A percentile compares a stretch with the other conserved stretches of the same genome.
phyloP scores from a whole-genome alignment of 2,329 filamentous ascomycete genomes.

The Fusarium austroafricanum region DNA sequence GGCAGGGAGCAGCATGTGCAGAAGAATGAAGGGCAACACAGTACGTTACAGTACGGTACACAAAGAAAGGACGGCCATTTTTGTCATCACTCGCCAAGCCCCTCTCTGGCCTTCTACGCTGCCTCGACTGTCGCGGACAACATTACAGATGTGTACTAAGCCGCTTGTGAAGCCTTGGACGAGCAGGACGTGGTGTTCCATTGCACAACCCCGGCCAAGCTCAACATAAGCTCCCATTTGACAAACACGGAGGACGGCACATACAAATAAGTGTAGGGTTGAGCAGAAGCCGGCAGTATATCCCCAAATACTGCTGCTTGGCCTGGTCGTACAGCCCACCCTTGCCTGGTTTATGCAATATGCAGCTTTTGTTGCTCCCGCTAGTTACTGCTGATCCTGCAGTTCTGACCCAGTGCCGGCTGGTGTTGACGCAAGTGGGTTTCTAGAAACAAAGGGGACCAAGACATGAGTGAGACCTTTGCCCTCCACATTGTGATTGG shows the following conservation, averaged over 20 bases:
- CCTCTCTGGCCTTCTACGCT: constrained; percentile 4
- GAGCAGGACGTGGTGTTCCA: constrained; percentile 2
- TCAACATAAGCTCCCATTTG: background rate
- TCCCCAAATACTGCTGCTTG: background rate
- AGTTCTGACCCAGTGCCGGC: constrained; percentile 19
- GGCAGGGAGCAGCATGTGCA: constrained; percentile 9
- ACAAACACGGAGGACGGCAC: constrained; percentile 1
- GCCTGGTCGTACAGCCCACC: constrained; percentile 10
- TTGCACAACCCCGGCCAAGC: constrained; percentile 12
- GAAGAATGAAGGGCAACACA: background rate
- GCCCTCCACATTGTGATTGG: constrained; percentile 25
- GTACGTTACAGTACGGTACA: background rate
- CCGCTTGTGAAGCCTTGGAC: constrained; percentile 2
- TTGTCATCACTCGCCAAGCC: constrained; percentile 4
- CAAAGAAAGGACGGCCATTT: background rate
- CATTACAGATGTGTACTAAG: constrained; percentile 2
- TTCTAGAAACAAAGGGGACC: constrained; percentile 40
- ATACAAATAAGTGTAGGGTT: constrained; percentile 7
- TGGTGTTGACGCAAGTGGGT: constrained; percentile 29
- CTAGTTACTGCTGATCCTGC: constrained; percentile 21
- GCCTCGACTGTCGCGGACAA: constrained; percentile 4
- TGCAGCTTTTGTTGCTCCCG: constrained; percentile 9
- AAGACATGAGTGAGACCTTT: constrained; percentile 36
- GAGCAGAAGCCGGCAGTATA: constrained; percentile 4
- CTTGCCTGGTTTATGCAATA: constrained; percentile 20